These are phyloP conservation scores for Cyclaneusma minus DNA, from an alignment of 2,329 filamentous ascomycete species.

Conservation along the genomic window DNA sequence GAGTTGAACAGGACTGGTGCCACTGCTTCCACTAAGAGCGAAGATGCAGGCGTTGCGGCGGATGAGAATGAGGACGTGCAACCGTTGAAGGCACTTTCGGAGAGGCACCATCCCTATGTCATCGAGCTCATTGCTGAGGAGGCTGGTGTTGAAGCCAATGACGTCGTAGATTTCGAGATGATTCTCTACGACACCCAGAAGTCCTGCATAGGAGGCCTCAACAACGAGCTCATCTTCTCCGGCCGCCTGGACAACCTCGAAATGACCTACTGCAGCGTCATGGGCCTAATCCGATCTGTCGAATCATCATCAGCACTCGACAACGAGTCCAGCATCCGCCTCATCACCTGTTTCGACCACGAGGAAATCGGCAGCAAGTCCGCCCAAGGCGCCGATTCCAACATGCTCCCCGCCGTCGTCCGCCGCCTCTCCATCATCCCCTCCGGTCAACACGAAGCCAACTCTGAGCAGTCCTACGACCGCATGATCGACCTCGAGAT, in stretches of 20 bases:
- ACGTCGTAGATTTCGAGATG: constrained; percentile 86
- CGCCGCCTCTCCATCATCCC: constrained; percentile 73
- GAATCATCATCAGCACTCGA: constrained; percentile 48
- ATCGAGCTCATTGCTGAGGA: constrained; percentile 74
- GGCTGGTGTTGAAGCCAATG: constrained; percentile 50
- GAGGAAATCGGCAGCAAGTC: constrained; percentile 92
- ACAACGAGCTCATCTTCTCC: constrained; percentile 91
- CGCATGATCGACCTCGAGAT: constrained; percentile 42
- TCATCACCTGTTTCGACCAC: constrained; percentile 94
- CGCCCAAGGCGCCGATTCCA: constrained; percentile 86
- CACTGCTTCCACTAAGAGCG: constrained; percentile 22
- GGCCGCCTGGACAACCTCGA: constrained; percentile 90
- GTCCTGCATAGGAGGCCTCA: constrained; percentile 69
- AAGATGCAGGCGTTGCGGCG: constrained; percentile 18
- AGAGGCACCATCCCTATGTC: constrained; percentile 80
- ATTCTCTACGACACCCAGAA: constrained; percentile 96
- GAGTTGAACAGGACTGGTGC: constrained; percentile 68
- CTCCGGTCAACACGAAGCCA: constrained; percentile 31
- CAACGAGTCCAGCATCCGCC: constrained; percentile 64
- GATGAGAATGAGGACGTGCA: constrained; percentile 34
- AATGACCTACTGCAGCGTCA: constrained; percentile 87
- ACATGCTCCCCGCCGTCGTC: constrained; percentile 75
- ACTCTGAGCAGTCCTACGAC: constrained; percentile 51
- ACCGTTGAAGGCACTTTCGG: constrained; percentile 60
- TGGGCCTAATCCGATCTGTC: constrained; percentile 72